Base-by-base conservation (phyloP, 2,329 filamentous ascomycete species). In the Raffaelea arxii region DNA sequence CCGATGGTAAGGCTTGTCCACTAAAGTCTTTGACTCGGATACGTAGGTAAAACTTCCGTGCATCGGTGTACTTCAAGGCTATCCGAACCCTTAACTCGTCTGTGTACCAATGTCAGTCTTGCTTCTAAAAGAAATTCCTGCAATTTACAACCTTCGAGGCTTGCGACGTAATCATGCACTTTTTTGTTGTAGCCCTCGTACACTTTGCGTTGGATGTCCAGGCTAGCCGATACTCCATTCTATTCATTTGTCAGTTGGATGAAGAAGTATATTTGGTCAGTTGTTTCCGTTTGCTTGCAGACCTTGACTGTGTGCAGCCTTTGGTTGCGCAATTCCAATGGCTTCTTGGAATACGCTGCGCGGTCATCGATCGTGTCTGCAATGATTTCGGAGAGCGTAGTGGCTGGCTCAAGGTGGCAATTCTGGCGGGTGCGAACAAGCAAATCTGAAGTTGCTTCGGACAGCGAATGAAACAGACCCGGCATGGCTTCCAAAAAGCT, bases 161-260 rank as follows among this genome's bases (percentile, higher is more conserved):
- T 73, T 21, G 77, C 72, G 3, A 91, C 52, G 42, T 58, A 58
- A 22, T 60, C 53, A 25, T 60, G 54, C 72, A 59, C 78, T 61
- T 95, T 87, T 42, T 84, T 77, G 5, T 82, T 92, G 2, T 84
- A 80, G 60, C 97, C 91, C 56, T 92, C 94, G 65, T 92, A 96
- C 0, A 87, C 88, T 56, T 89, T 80, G 75, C 86, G 7, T 4
- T 30, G 32, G 12, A 53, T 54, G 51, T 62, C 53, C 1, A 52
- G 48, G 6, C 38, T 44, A 2, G 46, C 46, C 0, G 51, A 53
- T 11, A 51, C 48, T 22, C 43, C 43, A n/a, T 47, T 41, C 51
- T 48, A 25, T 7, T 12, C 10, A 14, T 2, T 41, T 36, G 32
- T 36, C 16, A 36, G n/a, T n/a, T n/a, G n/a, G n/a, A n/a, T n/a